phyloP scores from a whole-genome alignment of 2,329 filamentous ascomycete genomes.

The Phaeosphaeriaceae sp. region DNA sequence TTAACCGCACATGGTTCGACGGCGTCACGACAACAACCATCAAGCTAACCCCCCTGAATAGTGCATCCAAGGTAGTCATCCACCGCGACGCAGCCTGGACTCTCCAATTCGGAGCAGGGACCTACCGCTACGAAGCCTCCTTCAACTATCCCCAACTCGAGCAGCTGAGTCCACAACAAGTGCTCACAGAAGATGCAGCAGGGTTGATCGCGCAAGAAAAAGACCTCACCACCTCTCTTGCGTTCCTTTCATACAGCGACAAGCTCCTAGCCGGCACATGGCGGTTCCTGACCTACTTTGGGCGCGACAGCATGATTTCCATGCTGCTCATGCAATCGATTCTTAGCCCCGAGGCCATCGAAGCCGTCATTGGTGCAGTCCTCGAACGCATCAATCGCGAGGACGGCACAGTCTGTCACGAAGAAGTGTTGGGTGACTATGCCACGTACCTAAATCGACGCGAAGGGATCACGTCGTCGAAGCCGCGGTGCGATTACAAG shows the following conservation, averaged over 20 bases:
- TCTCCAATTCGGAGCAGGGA: constrained; percentile 59
- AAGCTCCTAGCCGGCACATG: constrained; percentile 71
- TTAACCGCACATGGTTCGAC: constrained; percentile 67
- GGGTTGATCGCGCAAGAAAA: constrained; percentile 55
- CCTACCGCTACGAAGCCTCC: constrained; percentile 65
- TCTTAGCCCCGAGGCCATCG: constrained; percentile 64
- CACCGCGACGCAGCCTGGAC: constrained; percentile 44
- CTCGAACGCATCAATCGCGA: constrained; percentile 66
- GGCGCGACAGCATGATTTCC: constrained; percentile 69
- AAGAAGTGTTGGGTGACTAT: constrained; percentile 72
- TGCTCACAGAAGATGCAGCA: constrained; percentile 58
- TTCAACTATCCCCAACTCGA: constrained; percentile 69
- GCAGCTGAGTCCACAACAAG: constrained; percentile 58
- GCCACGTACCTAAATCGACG: constrained; percentile 66
- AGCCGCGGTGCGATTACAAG: constrained; percentile 64
- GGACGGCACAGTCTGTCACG: constrained; percentile 68
- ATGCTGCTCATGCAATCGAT: constrained; percentile 65
- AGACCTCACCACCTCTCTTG: constrained; percentile 60
- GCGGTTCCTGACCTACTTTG: constrained; percentile 73
- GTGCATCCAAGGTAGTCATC: constrained; percentile 22
- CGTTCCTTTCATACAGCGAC: constrained; percentile 68
- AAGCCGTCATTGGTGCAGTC: constrained; percentile 67
- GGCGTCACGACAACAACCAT: constrained; percentile 65
- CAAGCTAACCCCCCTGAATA: constrained; percentile 48
- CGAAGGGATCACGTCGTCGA: constrained; percentile 60